phyloP scores from a whole-genome alignment of 495 filamentous ascomycete species.

The Annulohypoxylon moriforme region DNA sequence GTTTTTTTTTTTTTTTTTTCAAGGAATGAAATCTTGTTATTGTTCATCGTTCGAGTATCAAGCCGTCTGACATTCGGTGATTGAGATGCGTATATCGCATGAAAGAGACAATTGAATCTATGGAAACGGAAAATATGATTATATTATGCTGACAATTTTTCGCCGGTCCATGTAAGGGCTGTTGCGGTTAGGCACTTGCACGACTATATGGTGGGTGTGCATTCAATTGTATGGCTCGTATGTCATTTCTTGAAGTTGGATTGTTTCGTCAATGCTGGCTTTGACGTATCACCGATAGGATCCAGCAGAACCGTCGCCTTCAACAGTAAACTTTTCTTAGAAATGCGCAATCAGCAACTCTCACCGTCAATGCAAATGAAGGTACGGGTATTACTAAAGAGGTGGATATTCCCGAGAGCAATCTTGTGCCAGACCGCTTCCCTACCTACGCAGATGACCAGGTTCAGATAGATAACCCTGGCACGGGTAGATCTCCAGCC shows the following conservation, averaged over 20 bases:
- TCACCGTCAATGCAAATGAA: constrained; percentile 34
- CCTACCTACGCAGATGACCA: constrained; percentile 29
- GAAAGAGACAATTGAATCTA: too few relatives aligned
- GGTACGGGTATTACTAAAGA: constrained; percentile 37
- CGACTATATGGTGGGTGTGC: too few relatives aligned
- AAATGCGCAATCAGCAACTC: constrained; percentile 8
- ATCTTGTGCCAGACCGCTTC: constrained; percentile 38
- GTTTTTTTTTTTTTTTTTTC: not conserved
- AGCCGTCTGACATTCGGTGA: not conserved
- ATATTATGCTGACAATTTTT: too few relatives aligned
- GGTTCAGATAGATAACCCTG: constrained; percentile 33
- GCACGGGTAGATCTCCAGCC: constrained; percentile 45
- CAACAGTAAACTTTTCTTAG: constrained; percentile 11
- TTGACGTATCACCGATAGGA: constrained; percentile 4
- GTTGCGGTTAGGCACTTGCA: too few relatives aligned
- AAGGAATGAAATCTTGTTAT: not conserved
- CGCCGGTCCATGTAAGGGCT: too few relatives aligned
- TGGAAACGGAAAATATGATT: too few relatives aligned
- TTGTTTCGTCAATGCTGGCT: not conserved
- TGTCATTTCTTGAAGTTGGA: not conserved
- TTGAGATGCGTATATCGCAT: constrained; percentile 20
- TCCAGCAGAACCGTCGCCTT: not conserved
- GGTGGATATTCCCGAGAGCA: constrained; percentile 25
- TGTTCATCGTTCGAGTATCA: constrained; percentile 17
- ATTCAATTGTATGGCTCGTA: not conserved